phyloP scores from a whole-genome alignment of 73 alveolate genomes.

The Paramecium sexaurelia region DNA sequence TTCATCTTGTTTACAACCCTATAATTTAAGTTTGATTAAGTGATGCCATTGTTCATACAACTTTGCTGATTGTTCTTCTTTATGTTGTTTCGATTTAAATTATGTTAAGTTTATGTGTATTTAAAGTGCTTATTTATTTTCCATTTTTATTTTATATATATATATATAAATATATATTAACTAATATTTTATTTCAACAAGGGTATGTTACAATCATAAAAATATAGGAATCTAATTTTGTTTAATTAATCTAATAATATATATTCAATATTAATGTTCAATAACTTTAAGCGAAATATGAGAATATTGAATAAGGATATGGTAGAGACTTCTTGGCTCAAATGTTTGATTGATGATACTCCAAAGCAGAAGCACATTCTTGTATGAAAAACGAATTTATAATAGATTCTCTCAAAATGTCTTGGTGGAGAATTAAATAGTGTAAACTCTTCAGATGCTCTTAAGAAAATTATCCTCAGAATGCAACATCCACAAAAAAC shows the following conservation, averaged over 20 bases:
- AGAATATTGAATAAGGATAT: conserved; percentile 5
- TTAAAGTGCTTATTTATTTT: not conserved
- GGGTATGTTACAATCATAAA: not conserved
- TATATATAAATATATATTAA: too few species aligned
- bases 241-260: not conserved
- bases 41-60: not conserved
- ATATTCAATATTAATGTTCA: not conserved
- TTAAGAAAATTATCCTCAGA: not conserved
- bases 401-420: conserved; percentile 12
- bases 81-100: not conserved
- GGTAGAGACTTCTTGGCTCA: conserved; percentile 45
- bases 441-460: not conserved
- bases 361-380: conserved; percentile 22
- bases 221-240: not conserved
- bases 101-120: not conserved
- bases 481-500: conserved; percentile 37
- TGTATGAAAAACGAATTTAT: not conserved
- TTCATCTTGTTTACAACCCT: not conserved
- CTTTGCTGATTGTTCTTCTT: not conserved
- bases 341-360: conserved; percentile 34
- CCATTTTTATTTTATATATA: not conserved
- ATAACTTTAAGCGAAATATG: not conserved
- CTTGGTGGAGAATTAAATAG: not conserved
- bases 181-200: too few species aligned
- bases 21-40: not conserved